Conservation (phyloP, 2,329 filamentous ascomycete genomes). For the Cladophialophora psammophila region DNA sequence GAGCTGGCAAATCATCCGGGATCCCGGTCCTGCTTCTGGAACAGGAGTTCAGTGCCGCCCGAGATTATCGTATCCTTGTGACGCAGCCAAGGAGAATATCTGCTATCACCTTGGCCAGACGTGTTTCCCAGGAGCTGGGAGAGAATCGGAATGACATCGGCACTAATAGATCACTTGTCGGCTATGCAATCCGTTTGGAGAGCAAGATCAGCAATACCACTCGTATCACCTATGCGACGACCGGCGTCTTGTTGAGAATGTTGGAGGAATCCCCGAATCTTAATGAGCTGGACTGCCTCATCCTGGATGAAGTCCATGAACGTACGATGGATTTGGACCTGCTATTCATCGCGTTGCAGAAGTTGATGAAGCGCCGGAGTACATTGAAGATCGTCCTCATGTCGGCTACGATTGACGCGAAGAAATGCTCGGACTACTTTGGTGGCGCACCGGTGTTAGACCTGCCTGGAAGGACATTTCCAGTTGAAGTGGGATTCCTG, state of each 20-base stretch:
- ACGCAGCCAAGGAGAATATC: constrained; percentile 96
- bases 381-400: constrained; percentile 94
- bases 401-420: constrained; percentile 95
- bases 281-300: constrained; percentile 86
- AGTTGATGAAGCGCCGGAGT: constrained; percentile 75
- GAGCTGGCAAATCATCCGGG: constrained; percentile 96
- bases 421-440: constrained; percentile 88
- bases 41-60: constrained; percentile 80
- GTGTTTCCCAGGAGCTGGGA: constrained; percentile 93
- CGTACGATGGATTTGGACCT: constrained; percentile 97
- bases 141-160: constrained; percentile 84
- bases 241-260: constrained; percentile 97
- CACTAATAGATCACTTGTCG: constrained; percentile 81
- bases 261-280: constrained; percentile 87
- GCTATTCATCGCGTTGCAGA: constrained; percentile 86
- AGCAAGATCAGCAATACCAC: constrained; percentile 84
- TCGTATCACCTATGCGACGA: constrained; percentile 81
- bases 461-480: constrained; percentile 92
- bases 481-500: constrained; percentile 84
- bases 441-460: constrained; percentile 81
- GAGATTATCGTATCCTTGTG: constrained; percentile 89
- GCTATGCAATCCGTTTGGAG: constrained; percentile 93
- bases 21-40: constrained; percentile 94
- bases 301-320: constrained; percentile 98
- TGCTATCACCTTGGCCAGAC: constrained; percentile 88